These are phyloP conservation scores for Morella rubra DNA, from an alignment of 306 rosid genomes.

Conservation along the genomic window DNA sequence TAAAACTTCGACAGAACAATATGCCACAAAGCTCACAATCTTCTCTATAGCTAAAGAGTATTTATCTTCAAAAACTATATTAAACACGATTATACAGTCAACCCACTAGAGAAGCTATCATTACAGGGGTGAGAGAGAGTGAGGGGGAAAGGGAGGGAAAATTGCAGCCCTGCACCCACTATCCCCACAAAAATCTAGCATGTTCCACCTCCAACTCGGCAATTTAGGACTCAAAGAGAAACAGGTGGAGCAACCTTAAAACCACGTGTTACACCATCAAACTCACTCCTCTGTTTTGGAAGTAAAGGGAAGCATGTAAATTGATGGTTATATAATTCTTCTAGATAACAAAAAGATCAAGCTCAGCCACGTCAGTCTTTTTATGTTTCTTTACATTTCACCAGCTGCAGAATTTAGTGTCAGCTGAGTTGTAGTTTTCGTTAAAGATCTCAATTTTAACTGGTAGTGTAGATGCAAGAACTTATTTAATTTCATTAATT, in stretches of 20 bases:
- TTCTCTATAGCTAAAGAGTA: neutral
- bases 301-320: neutral
- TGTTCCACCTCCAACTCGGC: neutral
- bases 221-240: neutral
- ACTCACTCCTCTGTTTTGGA: neutral
- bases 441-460: no score
- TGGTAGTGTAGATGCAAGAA: no score
- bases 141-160: neutral
- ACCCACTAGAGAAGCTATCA: neutral
- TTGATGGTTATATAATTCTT: neutral
- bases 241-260: neutral
- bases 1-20: neutral
- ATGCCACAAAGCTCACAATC: neutral
- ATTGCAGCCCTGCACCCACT: neutral
- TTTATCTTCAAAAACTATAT: neutral
- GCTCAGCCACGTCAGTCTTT: neutral
- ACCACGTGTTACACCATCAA: neutral
- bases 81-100: neutral
- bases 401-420: no score
- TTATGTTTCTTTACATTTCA: no score
- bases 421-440: no score
- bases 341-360: constrained; percentile 4
- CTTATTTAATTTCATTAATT: no score
- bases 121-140: neutral
- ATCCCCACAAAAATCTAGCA: constrained; percentile 15